A percentile compares a stretch with the other conserved stretches of the same genome.
Evolutionary conservation across 2,329 filamentous ascomycete species (phyloP).

Genomic region (Aphanoascus verrucosus): DNA sequence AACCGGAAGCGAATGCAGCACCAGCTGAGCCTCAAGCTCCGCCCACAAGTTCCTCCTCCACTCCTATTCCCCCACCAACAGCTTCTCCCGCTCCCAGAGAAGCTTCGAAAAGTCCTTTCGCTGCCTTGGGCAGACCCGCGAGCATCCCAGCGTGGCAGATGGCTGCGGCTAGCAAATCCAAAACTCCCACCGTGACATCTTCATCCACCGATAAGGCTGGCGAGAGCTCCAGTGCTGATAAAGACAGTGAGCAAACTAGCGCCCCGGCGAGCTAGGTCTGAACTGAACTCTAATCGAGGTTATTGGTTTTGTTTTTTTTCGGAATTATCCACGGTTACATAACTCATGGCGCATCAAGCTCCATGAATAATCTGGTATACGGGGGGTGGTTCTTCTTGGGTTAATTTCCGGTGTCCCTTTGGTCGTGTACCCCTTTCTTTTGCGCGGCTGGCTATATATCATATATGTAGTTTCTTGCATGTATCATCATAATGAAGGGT

Average conservation of each 20-base stretch:
- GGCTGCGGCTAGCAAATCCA: conserved; percentile 50
- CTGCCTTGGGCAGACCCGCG: conserved; percentile 43
- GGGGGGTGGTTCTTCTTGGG: too few species aligned
- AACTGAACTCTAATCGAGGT: not conserved
- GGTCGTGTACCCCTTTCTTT: not conserved
- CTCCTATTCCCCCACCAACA: conserved; percentile 20
- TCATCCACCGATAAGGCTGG: conserved; percentile 18
- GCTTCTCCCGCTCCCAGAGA: conserved; percentile 25
- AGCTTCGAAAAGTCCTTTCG: conserved; percentile 38
- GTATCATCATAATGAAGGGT: not conserved
- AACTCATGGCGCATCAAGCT: too few species aligned
- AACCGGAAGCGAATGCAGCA: conserved; percentile 21
- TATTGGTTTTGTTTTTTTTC: too few species aligned
- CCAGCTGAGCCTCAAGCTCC: conserved; percentile 21
- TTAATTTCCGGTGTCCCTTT: not conserved
- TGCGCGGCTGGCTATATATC: not conserved
- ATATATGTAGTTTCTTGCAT: not conserved
- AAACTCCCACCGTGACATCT: conserved; percentile 25
- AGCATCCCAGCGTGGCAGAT: conserved; percentile 74
- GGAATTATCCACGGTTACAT: too few species aligned
- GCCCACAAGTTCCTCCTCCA: conserved; percentile 16
- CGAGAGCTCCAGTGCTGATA: conserved; percentile 16
- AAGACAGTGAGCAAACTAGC: not conserved
- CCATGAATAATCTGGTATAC: too few species aligned
- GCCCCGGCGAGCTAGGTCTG: not conserved